Base-by-base conservation (phyloP, 2,329 filamentous ascomycete species). In the Colletotrichum chrysophilum region DNA sequence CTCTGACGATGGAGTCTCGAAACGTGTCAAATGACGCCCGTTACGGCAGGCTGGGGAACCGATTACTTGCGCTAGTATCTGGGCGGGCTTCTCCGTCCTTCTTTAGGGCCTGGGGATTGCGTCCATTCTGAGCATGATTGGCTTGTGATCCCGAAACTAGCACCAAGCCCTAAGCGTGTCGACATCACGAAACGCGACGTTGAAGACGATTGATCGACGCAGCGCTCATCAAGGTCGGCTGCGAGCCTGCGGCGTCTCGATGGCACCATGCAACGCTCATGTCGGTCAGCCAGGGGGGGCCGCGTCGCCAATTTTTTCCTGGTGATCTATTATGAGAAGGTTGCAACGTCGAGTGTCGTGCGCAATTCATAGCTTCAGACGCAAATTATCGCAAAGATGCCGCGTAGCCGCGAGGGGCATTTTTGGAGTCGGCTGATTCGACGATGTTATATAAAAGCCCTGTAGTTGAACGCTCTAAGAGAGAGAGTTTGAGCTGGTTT, bases 401-500 rank as follows among this genome's bases (percentile, higher is more conserved):
- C 52, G 66, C 16, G 30, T 21, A 58, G 16, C 62, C 70, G 64
- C 48, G 34, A 12, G 8, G 32, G 16, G 26, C 13, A 21, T 14
- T 24, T 52, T 14, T 7, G 16, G 34, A 34, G 52, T 30, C 8
- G 34, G 16, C 30, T 28, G 48, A 34, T 68, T 61, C 55, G 52
- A 34, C n/a, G 14, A 28, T 48, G 14, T 48, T 68, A 67, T 68
- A 24, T 60, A 61, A 26, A n/a, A 52, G 52, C 36, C 32, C 61
- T 60, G 13, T 32, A 58, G 34, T 36, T 30, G 13, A 30, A 67
- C 26, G 32, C 30, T 67, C 48, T 43, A 32, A 28, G 24, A 61
- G 71, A 70, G 71, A 26, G 36, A 32, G n/a, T 74, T 69, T 70
- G 71, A 70, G 71, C 71, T 74, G 32, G 26, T 74, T 74, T 65